Evolutionary conservation across 371 early-diverging fungal genomes (phyloP).

Genomic region (Syncephalis plumigaleata): DNA sequence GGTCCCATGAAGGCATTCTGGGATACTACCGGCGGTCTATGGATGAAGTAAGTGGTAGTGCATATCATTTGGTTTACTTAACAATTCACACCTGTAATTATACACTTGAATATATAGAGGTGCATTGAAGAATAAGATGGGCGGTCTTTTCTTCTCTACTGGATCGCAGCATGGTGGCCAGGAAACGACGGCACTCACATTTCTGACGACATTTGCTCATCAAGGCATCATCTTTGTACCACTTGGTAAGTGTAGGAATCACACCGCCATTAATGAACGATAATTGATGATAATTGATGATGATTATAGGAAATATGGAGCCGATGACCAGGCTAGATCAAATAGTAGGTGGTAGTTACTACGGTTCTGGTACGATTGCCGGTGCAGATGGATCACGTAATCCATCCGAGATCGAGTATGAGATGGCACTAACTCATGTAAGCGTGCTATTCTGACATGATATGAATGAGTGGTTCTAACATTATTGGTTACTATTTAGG

Average conservation of each 20-base stretch:
- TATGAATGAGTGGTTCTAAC: not conserved
- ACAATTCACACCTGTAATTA: too few relatives aligned
- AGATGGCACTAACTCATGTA: constrained; percentile 43
- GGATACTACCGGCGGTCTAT: constrained; percentile 41
- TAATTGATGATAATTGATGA: too few relatives aligned
- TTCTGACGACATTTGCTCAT: constrained; percentile 52
- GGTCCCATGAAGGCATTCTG: constrained; percentile 57
- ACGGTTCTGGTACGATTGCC: constrained; percentile 58
- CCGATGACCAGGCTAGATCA: constrained; percentile 5
- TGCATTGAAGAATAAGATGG: constrained; percentile 50
- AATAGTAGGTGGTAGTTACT: constrained; percentile 52
- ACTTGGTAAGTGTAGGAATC: constrained; percentile 42
- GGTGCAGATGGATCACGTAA: constrained; percentile 46
- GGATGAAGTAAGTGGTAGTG: not conserved
- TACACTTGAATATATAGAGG: constrained; percentile 11
- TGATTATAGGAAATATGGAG: not conserved
- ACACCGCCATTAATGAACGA: too few relatives aligned
- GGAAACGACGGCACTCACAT: constrained; percentile 55
- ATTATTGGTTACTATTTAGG: too few relatives aligned
- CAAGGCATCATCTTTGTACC: constrained; percentile 73
- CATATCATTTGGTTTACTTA: too few relatives aligned
- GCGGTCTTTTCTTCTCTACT: constrained; percentile 54
- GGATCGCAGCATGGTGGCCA: constrained; percentile 59
- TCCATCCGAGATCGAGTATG: constrained; percentile 39
- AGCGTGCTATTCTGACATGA: constrained; percentile 19